Conservation (phyloP, 495 filamentous ascomycete genomes). For the Usnea hakonensis region DNA sequence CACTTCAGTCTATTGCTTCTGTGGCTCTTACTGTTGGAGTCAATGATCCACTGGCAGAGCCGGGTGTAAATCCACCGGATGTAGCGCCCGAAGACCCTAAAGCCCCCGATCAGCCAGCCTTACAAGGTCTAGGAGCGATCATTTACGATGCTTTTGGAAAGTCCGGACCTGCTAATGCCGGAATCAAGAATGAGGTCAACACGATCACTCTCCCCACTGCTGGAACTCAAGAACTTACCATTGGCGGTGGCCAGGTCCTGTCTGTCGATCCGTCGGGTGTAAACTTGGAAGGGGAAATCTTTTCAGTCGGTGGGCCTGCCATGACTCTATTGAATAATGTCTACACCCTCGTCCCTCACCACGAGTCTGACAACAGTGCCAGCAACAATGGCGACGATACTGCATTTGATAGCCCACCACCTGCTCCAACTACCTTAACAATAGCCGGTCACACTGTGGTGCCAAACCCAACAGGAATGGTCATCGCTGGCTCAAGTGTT, state of each 20-base stretch:
- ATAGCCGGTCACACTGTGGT: not conserved
- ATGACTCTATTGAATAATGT: not conserved
- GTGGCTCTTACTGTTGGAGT: too few species aligned
- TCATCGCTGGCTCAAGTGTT: constrained; percentile 15
- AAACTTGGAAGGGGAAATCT: not conserved
- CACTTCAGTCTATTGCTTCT: not conserved
- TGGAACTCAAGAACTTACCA: not conserved
- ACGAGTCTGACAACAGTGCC: not conserved
- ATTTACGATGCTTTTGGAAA: constrained; percentile 4
- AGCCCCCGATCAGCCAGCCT: not conserved
- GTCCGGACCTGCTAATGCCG: not conserved
- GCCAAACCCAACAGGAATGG: constrained; percentile 8
- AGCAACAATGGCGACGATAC: not conserved
- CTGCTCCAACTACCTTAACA: not conserved
- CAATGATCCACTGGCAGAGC: not conserved
- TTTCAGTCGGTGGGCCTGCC: not conserved
- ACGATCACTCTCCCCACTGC: not conserved
- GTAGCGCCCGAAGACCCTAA: not conserved
- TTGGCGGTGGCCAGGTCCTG: not conserved
- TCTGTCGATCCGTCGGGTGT: not conserved
- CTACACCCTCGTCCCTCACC: too few species aligned
- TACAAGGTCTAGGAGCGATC: not conserved
- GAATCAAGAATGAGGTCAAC: not conserved
- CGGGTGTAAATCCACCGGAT: not conserved
- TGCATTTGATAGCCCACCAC: not conserved